Percentiles rank a stretch among this genome's conserved stretches.
phyloP scores from a whole-genome alignment of 2,329 filamentous ascomycete species.

The Metarhizium brunneum region DNA sequence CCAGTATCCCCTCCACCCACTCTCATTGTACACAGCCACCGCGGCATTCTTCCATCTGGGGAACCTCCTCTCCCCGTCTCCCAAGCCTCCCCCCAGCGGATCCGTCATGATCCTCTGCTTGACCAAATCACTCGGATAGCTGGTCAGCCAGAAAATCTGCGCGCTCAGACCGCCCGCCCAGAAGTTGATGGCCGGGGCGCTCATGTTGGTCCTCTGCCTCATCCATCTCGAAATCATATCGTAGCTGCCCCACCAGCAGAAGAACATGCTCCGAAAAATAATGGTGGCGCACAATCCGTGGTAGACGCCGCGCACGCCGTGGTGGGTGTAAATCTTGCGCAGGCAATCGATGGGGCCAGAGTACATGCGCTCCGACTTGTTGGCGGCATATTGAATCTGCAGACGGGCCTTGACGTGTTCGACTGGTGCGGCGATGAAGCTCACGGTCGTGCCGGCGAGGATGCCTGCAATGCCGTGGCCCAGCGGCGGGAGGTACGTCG shows the following conservation, averaged over 20 bases:
- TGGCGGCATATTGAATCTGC: slow-evolving; percentile 84
- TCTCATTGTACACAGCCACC: slow-evolving; percentile 63
- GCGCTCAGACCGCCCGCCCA: slow-evolving; percentile 92
- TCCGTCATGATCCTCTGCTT: slow-evolving; percentile 99
- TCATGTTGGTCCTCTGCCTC: slow-evolving; percentile 56
- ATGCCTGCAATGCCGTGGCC: slow-evolving; percentile 86
- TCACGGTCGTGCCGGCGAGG: slow-evolving; percentile 80
- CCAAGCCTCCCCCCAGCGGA: slow-evolving; percentile 61
- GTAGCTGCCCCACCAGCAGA: slow-evolving; percentile 97
- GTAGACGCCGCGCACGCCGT: slow-evolving; percentile 75
- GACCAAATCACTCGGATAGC: slow-evolving; percentile 85
- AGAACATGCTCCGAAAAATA: slow-evolving; percentile 87
- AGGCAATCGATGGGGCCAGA: slow-evolving; percentile 79
- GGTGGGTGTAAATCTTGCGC: slow-evolving; percentile 55
- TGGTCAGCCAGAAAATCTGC: slow-evolving; percentile 89
- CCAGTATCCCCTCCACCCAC: slow-evolving; percentile 76
- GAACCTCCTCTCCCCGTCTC: slow-evolving; percentile 61
- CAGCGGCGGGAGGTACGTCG: slow-evolving; percentile 53
- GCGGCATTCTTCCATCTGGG: slow-evolving; percentile 73
- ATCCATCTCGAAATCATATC: slow-evolving; percentile 69
- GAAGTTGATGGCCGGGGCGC: slow-evolving; percentile 80
- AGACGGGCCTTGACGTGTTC: slow-evolving; percentile 92
- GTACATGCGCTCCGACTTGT: slow-evolving; percentile 71
- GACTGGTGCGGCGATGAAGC: slow-evolving; percentile 84
- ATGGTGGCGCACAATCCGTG: slow-evolving; percentile 79